These are phyloP conservation scores for Saccharomyces paradoxus DNA, from an alignment of 805 yeast species.

Conservation along the genomic window DNA sequence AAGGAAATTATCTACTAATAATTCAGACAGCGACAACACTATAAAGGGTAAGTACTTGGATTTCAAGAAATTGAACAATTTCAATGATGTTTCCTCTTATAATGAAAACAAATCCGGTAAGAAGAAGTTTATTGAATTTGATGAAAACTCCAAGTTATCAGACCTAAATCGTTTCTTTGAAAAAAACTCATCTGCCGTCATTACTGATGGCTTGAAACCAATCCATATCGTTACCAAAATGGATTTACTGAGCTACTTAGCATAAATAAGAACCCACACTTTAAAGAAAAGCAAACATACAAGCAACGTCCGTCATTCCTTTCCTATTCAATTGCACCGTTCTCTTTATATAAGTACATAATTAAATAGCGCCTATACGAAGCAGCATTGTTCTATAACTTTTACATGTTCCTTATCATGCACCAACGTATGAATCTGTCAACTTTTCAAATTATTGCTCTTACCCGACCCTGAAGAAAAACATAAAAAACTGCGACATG, in stretches of 20 bases:
- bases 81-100: constrained; percentile 50
- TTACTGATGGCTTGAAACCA: constrained; percentile 69
- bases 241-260: constrained; percentile 55
- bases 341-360: neutral
- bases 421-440: too few relatives aligned
- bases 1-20: constrained; percentile 55
- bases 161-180: constrained; percentile 75
- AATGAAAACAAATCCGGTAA: constrained; percentile 54
- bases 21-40: constrained; percentile 47
- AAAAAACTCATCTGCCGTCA: constrained; percentile 75
- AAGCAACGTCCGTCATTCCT: neutral
- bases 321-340: neutral
- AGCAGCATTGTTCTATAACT: neutral
- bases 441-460: neutral
- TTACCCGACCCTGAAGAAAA: neutral
- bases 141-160: constrained; percentile 53
- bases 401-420: neutral
- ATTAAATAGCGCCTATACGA: neutral
- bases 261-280: constrained; percentile 10
- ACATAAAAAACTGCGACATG: neutral
- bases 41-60: constrained; percentile 49
- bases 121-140: constrained; percentile 59
- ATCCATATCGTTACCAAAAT: constrained; percentile 83
- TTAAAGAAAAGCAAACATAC: neutral
- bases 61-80: constrained; percentile 62